Conservation (phyloP, 208 protist genomes). For the Wallacemonas rigidus region DNA sequence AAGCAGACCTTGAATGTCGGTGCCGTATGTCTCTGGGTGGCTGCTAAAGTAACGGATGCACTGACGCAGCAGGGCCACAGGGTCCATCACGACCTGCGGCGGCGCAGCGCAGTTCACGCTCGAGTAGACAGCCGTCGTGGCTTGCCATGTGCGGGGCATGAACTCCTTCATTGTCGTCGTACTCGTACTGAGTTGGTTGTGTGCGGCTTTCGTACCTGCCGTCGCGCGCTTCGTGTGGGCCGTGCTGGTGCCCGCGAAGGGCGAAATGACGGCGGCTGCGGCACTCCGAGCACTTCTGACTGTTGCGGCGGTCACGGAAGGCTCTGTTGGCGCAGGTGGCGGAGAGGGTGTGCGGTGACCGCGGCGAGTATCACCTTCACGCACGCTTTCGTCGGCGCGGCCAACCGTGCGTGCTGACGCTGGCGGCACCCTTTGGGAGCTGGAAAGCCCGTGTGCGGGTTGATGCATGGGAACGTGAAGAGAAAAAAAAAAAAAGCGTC, state of each 20-base stretch:
- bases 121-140: conserved; percentile 3
- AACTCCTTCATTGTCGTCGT: conserved; percentile 14
- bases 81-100: conserved; percentile 60
- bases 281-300: not conserved
- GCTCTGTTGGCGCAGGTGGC: not conserved
- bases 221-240: not conserved
- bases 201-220: not conserved
- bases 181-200: not conserved
- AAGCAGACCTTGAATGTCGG: conserved; percentile 62
- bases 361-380: not conserved
- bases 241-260: conserved; percentile 9
- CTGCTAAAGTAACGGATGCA: conserved; percentile 77
- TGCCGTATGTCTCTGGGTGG: conserved; percentile 83
- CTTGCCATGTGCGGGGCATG: conserved; percentile 14
- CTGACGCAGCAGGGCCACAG: conserved; percentile 65
- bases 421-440: not conserved
- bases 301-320: not conserved
- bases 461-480: not conserved
- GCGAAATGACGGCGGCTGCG: not conserved
- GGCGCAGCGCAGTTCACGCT: not conserved
- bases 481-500: not conserved
- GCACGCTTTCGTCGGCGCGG: too few relatives aligned
- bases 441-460: not conserved
- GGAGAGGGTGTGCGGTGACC: not conserved
- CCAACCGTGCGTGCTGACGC: too few relatives aligned